Conservation (phyloP, 768 basidiomycete genomes). For the Phylloporus rhodoxanthus region DNA sequence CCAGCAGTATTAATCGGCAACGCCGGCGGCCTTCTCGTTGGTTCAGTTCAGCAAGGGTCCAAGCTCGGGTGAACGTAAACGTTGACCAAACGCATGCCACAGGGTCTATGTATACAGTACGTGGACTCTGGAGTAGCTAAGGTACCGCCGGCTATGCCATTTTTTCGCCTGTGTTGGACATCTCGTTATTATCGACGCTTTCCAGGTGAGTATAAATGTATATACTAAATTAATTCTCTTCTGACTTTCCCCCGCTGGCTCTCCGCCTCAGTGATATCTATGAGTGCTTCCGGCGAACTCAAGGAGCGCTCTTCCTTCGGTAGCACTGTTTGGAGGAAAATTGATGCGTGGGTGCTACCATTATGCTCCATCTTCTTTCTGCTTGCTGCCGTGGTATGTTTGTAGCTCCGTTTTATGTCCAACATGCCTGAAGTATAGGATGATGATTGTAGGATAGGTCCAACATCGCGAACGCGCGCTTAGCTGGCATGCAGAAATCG, state of each 20-base stretch:
- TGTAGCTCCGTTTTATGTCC: not conserved
- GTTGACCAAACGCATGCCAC: too few relatives aligned
- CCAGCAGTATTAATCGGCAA: too few relatives aligned
- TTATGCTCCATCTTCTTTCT: constrained; percentile 45
- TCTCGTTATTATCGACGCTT: not conserved
- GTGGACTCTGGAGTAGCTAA: too few relatives aligned
- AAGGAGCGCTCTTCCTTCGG: constrained; percentile 25
- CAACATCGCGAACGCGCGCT: constrained; percentile 55
- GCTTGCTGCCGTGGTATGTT: constrained; percentile 45
- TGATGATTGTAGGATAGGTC: constrained; percentile 28
- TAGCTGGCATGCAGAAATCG: constrained; percentile 54
- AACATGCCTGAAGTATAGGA: not conserved
- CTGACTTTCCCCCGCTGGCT: not conserved
- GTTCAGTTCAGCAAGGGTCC: too few relatives aligned
- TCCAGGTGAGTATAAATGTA: not conserved
- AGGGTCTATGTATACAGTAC: too few relatives aligned
- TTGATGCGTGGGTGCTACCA: constrained; percentile 45
- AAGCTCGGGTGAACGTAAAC: too few relatives aligned
- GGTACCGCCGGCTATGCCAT: too few relatives aligned
- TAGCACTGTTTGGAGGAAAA: constrained; percentile 41
- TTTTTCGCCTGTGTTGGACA: not conserved
- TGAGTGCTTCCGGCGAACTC: constrained; percentile 1
- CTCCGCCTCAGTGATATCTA: not conserved
- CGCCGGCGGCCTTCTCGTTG: too few relatives aligned
- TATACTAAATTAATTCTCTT: not conserved